These are phyloP conservation scores for Cercospora janseana DNA, from an alignment of 2,329 filamentous ascomycete species.

Conservation along the genomic window DNA sequence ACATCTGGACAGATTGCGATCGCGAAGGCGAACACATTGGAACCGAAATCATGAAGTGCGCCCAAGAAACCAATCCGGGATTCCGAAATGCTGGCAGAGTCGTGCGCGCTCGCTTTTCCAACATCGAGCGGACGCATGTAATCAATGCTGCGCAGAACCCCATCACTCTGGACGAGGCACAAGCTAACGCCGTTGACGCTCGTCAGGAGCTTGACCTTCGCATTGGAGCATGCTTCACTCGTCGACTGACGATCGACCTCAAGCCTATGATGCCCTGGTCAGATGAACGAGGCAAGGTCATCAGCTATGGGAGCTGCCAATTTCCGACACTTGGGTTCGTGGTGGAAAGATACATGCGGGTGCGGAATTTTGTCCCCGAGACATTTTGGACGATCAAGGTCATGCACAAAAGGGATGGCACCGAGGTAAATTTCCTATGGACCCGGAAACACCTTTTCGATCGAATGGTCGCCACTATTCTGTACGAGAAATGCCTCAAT, in stretches of 20 bases:
- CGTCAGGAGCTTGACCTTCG: constrained; percentile 90
- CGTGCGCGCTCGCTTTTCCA: constrained; percentile 88
- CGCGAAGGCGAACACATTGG: constrained; percentile 97
- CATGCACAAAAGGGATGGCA: constrained; percentile 70
- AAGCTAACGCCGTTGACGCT: constrained; percentile 82
- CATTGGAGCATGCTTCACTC: constrained; percentile 88
- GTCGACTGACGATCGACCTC: constrained; percentile 79
- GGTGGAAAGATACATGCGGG: constrained; percentile 90
- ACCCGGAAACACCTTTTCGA: constrained; percentile 81
- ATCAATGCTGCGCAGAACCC: constrained; percentile 77
- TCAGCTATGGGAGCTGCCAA: constrained; percentile 68
- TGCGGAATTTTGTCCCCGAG: constrained; percentile 90
- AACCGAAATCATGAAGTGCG: constrained; percentile 80
- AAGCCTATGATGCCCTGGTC: constrained; percentile 68
- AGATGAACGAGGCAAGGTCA: constrained; percentile 61
- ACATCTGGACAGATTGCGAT: constrained; percentile 99
- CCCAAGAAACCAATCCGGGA: constrained; percentile 66
- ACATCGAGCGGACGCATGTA: constrained; percentile 92
- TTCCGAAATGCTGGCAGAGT: constrained; percentile 60
- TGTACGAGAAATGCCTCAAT: constrained; percentile 80
- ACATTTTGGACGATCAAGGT: constrained; percentile 91
- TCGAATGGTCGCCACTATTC: constrained; percentile 71
- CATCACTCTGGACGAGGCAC: constrained; percentile 74
- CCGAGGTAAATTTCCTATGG: constrained; percentile 84
- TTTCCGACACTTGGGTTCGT: constrained; percentile 97